phyloP scores from a whole-genome alignment of 2,329 filamentous ascomycete genomes.

The Zalaria sp. region DNA sequence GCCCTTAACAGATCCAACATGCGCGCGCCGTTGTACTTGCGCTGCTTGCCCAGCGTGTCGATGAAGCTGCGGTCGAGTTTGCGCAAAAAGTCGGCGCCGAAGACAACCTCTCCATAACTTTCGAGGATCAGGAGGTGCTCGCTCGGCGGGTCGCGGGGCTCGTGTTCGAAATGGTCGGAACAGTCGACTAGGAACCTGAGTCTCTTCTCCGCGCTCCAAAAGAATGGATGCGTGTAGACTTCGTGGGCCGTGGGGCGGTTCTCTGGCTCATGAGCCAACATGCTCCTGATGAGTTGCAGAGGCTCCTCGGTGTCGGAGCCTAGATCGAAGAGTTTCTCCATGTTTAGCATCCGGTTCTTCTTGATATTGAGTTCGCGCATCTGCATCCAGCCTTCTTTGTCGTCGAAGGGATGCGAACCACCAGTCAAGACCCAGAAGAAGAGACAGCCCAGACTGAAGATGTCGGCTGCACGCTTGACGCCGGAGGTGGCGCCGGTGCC shows the following conservation, averaged over 20 bases:
- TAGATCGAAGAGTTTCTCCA: conserved; percentile 26
- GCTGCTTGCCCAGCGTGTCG: conserved; percentile 80
- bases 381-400: conserved; percentile 80
- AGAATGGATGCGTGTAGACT: conserved; percentile 88
- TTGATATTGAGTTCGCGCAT: conserved; percentile 87
- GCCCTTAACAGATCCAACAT: conserved; percentile 81
- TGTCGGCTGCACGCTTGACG: conserved; percentile 90
- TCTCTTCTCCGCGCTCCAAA: conserved; percentile 83
- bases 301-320: conserved; percentile 80
- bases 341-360: conserved; percentile 63
- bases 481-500: conserved; percentile 39
- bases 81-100: conserved; percentile 61
- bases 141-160: conserved; percentile 71
- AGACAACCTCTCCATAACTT: conserved; percentile 16
- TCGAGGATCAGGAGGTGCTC: conserved; percentile 47
- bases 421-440: conserved; percentile 98
- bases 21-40: conserved; percentile 77
- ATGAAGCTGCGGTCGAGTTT: conserved; percentile 68
- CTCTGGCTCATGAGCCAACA: conserved; percentile 56
- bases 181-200: conserved; percentile 90
- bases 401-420: conserved; percentile 84
- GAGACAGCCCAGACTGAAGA: conserved; percentile 93
- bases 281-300: conserved; percentile 69
- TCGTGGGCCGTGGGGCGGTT: conserved; percentile 58
- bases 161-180: conserved; percentile 91